A percentile compares a stretch with the other conserved stretches of the same genome.
phyloP scores from a whole-genome alignment of 2,329 filamentous ascomycete genomes.

The Sordariomycetes sp. region DNA sequence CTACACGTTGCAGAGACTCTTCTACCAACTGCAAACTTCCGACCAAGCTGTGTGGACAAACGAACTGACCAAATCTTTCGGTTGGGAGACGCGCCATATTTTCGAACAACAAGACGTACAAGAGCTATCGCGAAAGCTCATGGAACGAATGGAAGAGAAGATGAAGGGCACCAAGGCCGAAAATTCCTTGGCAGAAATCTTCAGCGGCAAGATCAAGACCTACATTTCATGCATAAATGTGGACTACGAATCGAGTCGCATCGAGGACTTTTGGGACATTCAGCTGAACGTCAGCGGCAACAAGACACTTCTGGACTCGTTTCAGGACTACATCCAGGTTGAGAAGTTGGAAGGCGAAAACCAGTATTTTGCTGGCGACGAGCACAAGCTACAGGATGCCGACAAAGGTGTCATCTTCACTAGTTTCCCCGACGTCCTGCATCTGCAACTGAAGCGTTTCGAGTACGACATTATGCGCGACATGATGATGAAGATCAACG shows the following conservation, averaged over 20 bases:
- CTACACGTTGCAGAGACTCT: conserved; percentile 85
- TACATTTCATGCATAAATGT: conserved; percentile 99
- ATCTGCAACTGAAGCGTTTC: conserved; percentile 93
- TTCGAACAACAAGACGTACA: conserved; percentile 99
- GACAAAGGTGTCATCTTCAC: conserved; percentile 98
- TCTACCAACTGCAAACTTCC: conserved; percentile 89
- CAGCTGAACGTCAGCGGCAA: conserved; percentile 95
- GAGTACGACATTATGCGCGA: conserved; percentile 95
- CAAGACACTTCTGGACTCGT: conserved; percentile 86
- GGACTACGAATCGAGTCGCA: conserved; percentile 88
- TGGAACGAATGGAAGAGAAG: conserved; percentile 93
- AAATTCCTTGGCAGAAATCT: conserved; percentile 80
- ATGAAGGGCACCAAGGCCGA: conserved; percentile 96
- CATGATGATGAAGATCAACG: conserved; percentile 98
- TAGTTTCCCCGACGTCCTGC: conserved; percentile 86
- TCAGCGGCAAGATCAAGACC: conserved; percentile 96
- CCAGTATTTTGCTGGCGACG: conserved; percentile 88
- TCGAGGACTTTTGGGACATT: conserved; percentile 98
- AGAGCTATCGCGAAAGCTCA: conserved; percentile 89
- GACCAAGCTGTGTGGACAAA: conserved; percentile 77
- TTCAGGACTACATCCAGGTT: conserved; percentile 91
- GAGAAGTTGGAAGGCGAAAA: conserved; percentile 98
- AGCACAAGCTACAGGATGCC: conserved; percentile 88
- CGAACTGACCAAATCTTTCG: conserved; percentile 92
- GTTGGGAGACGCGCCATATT: conserved; percentile 95